Conservation (phyloP, 1,139 yeast genomes). For the Pichia sp. region DNA sequence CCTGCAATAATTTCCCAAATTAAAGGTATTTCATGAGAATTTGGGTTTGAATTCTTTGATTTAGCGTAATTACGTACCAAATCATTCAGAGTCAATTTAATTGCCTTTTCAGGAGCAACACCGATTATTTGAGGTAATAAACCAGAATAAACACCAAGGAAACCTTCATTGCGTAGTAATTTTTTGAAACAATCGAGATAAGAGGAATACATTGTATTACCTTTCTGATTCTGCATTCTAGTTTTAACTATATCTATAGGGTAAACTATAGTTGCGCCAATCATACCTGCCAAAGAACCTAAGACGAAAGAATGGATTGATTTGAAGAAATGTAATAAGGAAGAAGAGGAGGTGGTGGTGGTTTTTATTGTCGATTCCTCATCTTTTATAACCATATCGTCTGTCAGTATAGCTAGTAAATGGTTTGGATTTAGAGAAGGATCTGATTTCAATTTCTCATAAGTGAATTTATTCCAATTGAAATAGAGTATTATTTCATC, state of each 20-base stretch:
- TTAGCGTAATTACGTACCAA: slow-evolving; percentile 71
- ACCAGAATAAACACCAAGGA: slow-evolving; percentile 88
- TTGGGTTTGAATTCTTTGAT: slow-evolving; percentile 41
- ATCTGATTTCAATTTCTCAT: slow-evolving; percentile 38
- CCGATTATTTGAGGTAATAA: slow-evolving; percentile 92
- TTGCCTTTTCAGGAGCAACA: slow-evolving; percentile 98
- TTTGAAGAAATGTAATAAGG: slow-evolving; percentile 57
- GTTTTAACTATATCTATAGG: slow-evolving; percentile 96
- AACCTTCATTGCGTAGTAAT: slow-evolving; percentile 70
- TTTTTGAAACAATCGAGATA: slow-evolving; percentile 82
- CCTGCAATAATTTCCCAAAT: slow-evolving; percentile 81
- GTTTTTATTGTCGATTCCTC: slow-evolving; percentile 26
- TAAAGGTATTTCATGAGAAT: slow-evolving; percentile 40
- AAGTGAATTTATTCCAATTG: slow-evolving; percentile 45
- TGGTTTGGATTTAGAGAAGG: slow-evolving; percentile 44
- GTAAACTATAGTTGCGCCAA: slow-evolving; percentile 97
- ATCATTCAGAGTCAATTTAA: slow-evolving; percentile 91
- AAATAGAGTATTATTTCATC: slow-evolving; percentile 47
- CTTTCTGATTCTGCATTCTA: slow-evolving; percentile 93
- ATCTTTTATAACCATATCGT: slow-evolving; percentile 42
- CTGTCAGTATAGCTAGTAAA: slow-evolving; percentile 43
- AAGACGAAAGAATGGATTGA: slow-evolving; percentile 81
- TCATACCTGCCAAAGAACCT: slow-evolving; percentile 95
- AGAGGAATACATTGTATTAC: slow-evolving; percentile 63
- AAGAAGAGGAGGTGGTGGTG: slow-evolving; percentile 28